phyloP scores from a whole-genome alignment of 108 stramenopile genomes.

The Nitzschia putrida region DNA sequence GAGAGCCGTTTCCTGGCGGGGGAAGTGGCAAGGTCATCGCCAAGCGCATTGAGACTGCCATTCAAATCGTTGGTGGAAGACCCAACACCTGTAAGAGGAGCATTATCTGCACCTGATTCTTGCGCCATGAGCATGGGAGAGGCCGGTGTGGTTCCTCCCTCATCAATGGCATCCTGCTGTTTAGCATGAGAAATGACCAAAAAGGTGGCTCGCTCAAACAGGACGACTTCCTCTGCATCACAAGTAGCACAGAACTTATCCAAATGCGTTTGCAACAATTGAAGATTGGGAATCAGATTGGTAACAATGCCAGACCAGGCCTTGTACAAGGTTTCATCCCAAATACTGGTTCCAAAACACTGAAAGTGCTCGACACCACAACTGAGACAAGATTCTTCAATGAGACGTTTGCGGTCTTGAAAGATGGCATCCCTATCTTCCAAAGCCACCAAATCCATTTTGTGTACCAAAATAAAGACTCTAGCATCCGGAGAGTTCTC shows the following conservation, averaged over 20 bases:
- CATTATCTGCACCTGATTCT: not conserved
- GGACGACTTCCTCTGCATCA: constrained; percentile 98
- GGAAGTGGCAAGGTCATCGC: not conserved
- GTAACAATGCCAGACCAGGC: constrained; percentile 97
- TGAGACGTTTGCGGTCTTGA: constrained; percentile 76
- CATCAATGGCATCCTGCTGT: constrained; percentile 6
- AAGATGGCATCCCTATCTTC: constrained; percentile 85
- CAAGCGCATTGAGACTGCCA: not conserved
- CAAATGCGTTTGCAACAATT: constrained; percentile 89
- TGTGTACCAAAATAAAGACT: constrained; percentile 97
- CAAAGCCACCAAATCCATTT: constrained; percentile 97
- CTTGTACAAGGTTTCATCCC: constrained; percentile 98
- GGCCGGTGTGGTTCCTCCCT: not conserved
- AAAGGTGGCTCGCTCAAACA: constrained; percentile 98
- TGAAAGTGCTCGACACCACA: constrained; percentile 80
- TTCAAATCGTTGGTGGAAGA: not conserved
- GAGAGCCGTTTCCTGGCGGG: not conserved
- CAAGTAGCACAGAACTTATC: constrained; percentile 90
- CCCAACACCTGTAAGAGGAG: not conserved
- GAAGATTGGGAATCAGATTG: constrained; percentile 96
- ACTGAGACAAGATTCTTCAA: constrained; percentile 69
- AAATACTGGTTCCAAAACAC: constrained; percentile 95
- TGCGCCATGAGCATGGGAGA: not conserved
- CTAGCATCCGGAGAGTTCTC: constrained; percentile 94
- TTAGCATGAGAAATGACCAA: constrained; percentile 93